Percentiles rank a stretch among this genome's conserved stretches.
Conservation (phyloP, 2,329 filamentous ascomycete genomes). For the Emergomyces pasteurianus region DNA sequence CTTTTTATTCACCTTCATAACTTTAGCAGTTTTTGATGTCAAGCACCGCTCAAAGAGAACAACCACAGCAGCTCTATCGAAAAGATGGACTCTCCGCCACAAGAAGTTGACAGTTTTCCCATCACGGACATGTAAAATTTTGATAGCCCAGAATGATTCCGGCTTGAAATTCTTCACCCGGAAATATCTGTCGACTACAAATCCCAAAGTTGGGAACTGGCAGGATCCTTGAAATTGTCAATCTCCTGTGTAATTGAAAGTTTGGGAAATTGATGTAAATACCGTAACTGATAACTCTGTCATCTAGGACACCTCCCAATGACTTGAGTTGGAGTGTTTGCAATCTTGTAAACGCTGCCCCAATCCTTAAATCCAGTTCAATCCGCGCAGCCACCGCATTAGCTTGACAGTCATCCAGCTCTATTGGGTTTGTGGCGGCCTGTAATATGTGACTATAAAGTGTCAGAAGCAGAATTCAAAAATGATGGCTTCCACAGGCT, state of each 20-base stretch:
- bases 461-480: background rate
- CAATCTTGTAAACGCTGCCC: slow-evolving; percentile 82
- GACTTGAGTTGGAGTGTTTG: slow-evolving; percentile 66
- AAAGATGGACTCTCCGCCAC: slow-evolving; percentile 73
- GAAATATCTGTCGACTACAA: slow-evolving; percentile 93
- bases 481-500: slow-evolving; percentile 4
- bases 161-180: slow-evolving; percentile 87
- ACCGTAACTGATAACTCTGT: slow-evolving; percentile 71
- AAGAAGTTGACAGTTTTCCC: slow-evolving; percentile 68
- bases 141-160: slow-evolving; percentile 88
- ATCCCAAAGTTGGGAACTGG: slow-evolving; percentile 92
- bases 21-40: slow-evolving; percentile 59
- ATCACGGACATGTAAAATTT: slow-evolving; percentile 65
- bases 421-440: slow-evolving; percentile 64
- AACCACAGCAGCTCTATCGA: slow-evolving; percentile 70
- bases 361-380: slow-evolving; percentile 84
- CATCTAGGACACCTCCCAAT: slow-evolving; percentile 54
- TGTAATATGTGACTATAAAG: slow-evolving; percentile 63
- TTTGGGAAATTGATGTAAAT: slow-evolving; percentile 14
- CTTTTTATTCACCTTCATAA: slow-evolving; percentile 78
- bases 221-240: slow-evolving; percentile 52
- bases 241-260: background rate
- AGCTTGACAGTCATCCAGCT: slow-evolving; percentile 74
- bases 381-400: slow-evolving; percentile 80
- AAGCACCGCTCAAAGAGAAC: slow-evolving; percentile 82